Evolutionary conservation across 768 basidiomycete species (phyloP).

Genomic region (Clitopilus passeckerianus): DNA sequence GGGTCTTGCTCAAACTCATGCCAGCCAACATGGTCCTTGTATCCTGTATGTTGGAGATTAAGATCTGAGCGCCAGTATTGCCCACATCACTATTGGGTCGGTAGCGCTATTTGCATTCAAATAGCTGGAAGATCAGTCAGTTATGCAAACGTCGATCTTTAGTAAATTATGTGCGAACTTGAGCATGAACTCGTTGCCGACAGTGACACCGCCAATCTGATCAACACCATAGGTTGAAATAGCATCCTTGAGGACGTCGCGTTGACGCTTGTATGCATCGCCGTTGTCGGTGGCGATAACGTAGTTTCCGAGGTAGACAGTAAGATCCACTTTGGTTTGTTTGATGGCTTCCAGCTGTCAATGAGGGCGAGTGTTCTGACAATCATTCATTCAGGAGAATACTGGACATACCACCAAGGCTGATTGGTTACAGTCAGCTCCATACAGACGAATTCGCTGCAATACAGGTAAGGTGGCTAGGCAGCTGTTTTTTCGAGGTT

Average conservation of each 20-base stretch:
- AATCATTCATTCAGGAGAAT: background rate
- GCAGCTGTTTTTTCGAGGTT: constrained; percentile 9
- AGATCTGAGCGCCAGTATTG: constrained; percentile 55
- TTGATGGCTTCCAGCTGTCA: constrained; percentile 79
- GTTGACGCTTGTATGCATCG: constrained; percentile 71
- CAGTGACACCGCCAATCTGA: constrained; percentile 76
- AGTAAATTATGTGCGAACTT: constrained; percentile 35
- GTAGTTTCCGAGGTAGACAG: constrained; percentile 75
- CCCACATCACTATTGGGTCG: constrained; percentile 58
- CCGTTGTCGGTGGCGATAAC: constrained; percentile 55
- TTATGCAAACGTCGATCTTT: background rate
- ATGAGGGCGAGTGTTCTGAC: background rate
- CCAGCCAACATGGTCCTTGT: constrained; percentile 50
- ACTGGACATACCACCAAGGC: constrained; percentile 55
- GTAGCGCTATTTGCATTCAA: constrained; percentile 43
- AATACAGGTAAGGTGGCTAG: background rate
- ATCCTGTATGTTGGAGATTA: constrained; percentile 64
- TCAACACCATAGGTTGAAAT: constrained; percentile 74
- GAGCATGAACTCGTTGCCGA: constrained; percentile 90
- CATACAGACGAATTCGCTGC: constrained; percentile 78
- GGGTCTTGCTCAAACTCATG: constrained; percentile 50
- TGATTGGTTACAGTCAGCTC: constrained; percentile 82
- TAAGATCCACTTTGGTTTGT: constrained; percentile 84
- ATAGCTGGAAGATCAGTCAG: constrained; percentile 37
- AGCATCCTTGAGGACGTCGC: constrained; percentile 57